A percentile compares a stretch with the other conserved stretches of the same genome.
phyloP scores from a whole-genome alignment of 2,329 filamentous ascomycete species.

The Zelopaecilomyces penicillatus region DNA sequence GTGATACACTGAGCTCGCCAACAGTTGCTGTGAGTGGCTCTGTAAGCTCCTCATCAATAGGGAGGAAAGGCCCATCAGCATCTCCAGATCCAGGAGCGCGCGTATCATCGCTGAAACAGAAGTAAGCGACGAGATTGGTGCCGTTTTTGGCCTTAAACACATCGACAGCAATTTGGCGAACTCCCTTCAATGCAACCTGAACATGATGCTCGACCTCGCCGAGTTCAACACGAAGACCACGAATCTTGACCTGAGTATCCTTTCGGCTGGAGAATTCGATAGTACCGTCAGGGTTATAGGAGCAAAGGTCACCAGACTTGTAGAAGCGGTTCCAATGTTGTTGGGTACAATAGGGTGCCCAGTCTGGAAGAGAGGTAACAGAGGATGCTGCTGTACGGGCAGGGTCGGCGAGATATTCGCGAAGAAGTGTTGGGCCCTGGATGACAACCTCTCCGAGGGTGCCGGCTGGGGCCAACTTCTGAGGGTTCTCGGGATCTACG shows the following conservation, averaged over 20 bases:
- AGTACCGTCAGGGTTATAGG: conserved; percentile 4
- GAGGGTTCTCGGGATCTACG: conserved; percentile 2
- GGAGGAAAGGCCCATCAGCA: conserved; percentile 4
- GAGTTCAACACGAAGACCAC: too few species aligned
- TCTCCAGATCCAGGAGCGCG: conserved; percentile 5
- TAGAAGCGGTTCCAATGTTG: conserved; percentile 4
- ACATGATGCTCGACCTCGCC: too few species aligned
- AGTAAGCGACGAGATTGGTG: too few species aligned
- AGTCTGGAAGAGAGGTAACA: neutral
- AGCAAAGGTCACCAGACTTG: conserved; percentile 2
- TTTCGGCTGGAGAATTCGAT: conserved; percentile 2
- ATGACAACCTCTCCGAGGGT: conserved; percentile 1
- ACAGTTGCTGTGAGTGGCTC: conserved; percentile 5
- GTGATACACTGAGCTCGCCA: neutral
- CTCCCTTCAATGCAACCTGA: too few species aligned
- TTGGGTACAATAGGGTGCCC: neutral
- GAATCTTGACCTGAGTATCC: too few species aligned
- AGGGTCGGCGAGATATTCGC: conserved; percentile 2
- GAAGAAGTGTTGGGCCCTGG: conserved; percentile 3
- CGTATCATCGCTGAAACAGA: too few species aligned
- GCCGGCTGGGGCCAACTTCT: conserved; percentile 4
- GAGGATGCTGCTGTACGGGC: neutral
- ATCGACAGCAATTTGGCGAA: too few species aligned
- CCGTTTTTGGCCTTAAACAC: too few species aligned
- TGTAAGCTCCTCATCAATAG: conserved; percentile 4